Evolutionary conservation across 441 rosid species (phyloP).

Genomic region (Arabidopsis lyrata): DNA sequence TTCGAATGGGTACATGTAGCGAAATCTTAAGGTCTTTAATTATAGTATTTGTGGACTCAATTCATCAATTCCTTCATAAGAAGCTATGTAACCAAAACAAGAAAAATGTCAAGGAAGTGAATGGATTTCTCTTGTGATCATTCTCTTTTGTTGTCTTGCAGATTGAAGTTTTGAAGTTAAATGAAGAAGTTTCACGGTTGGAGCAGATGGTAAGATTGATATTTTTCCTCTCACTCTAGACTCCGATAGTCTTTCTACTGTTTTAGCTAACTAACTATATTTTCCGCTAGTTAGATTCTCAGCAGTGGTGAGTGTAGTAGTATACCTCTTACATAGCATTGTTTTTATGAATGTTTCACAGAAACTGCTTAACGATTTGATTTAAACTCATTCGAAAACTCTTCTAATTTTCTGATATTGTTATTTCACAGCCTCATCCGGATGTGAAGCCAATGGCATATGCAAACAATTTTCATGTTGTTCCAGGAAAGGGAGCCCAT

Average conservation of each 20-base stretch:
- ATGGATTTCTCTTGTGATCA: constrained; percentile 21
- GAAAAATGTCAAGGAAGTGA: constrained; percentile 5
- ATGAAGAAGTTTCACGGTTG: constrained; percentile 61
- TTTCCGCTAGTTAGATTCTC: constrained; percentile 58
- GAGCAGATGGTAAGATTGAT: constrained; percentile 59
- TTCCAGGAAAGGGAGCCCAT: constrained; percentile 42
- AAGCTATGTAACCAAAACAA: not conserved
- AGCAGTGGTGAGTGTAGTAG: constrained; percentile 79
- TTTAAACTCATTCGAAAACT: not conserved
- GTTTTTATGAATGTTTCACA: constrained; percentile 2
- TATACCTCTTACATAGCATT: constrained; percentile 1
- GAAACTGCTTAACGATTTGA: not conserved
- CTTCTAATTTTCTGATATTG: constrained; percentile 8
- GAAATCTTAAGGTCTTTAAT: not conserved
- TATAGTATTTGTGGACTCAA: not conserved
- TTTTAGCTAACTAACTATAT: not conserved
- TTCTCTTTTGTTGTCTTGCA: constrained; percentile 42
- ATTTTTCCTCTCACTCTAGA: constrained; percentile 4
- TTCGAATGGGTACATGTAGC: too few species aligned
- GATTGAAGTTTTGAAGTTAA: constrained; percentile 73
- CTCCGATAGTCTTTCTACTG: not conserved
- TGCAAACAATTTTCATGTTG: constrained; percentile 79
- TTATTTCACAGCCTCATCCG: constrained; percentile 80
- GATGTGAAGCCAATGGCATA: constrained; percentile 98
- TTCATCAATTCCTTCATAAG: not conserved